Conservation (phyloP, 1,139 yeast genomes). For the Saccharomyces uvarum region DNA sequence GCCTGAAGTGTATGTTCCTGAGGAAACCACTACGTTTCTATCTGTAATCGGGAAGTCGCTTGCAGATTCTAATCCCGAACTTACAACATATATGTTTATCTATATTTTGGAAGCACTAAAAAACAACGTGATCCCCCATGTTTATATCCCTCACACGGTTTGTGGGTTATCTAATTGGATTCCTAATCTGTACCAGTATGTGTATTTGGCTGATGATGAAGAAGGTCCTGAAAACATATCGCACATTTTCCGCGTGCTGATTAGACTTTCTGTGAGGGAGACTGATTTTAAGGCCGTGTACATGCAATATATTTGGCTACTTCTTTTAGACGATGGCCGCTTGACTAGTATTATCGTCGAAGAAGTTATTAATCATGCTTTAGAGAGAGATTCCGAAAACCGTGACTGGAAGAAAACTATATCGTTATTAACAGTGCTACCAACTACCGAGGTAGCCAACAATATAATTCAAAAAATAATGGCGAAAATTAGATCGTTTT, state of each 20-base stretch:
- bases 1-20: slow-evolving; percentile 63
- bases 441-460: slow-evolving; percentile 69
- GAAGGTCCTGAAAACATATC: slow-evolving; percentile 57
- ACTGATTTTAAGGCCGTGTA: slow-evolving; percentile 39
- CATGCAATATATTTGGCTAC: slow-evolving; percentile 64
- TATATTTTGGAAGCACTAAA: slow-evolving; percentile 25
- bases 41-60: slow-evolving; percentile 50
- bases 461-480: slow-evolving; percentile 50
- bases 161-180: slow-evolving; percentile 71
- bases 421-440: slow-evolving; percentile 53
- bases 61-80: slow-evolving; percentile 48
- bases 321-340: slow-evolving; percentile 53
- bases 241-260: slow-evolving; percentile 54
- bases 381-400: slow-evolving; percentile 68
- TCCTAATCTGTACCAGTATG: slow-evolving; percentile 53
- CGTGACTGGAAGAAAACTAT: slow-evolving; percentile 59
- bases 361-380: slow-evolving; percentile 66
- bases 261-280: slow-evolving; percentile 46
- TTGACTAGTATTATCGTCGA: slow-evolving; percentile 55
- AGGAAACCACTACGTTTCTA: slow-evolving; percentile 59
- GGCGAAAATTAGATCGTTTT: slow-evolving; percentile 41
- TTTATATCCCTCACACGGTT: slow-evolving; percentile 30
- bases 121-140: slow-evolving; percentile 17
- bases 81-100: slow-evolving; percentile 41
- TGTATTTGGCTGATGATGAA: slow-evolving; percentile 46